Base-by-base conservation (phyloP, 345 rosid genomes). In the Eucalyptus cloeziana region DNA sequence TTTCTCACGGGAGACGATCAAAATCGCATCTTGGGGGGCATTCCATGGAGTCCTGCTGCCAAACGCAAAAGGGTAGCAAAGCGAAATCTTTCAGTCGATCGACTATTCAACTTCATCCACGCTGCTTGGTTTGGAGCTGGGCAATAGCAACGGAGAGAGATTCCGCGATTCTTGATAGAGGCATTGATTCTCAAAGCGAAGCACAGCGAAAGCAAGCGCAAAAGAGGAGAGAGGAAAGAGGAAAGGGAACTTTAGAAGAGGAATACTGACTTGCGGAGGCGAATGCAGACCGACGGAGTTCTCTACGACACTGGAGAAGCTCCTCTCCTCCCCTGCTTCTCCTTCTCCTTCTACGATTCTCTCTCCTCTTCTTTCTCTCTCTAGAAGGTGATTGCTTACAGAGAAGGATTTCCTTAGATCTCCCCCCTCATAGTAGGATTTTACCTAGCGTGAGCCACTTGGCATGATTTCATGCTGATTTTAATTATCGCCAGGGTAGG, bases 301-400 rank as follows among this genome's bases (percentile, higher is more conserved):
- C 27, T 37, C 47, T 37, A 10, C 83, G 27, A 37, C 45, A 10
- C 83, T 37, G 27, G 4, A 16, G 11, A 6, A 50, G 49, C 49
- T 11, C 16, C 7, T 12, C 69, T n/a, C 17, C 11, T 8, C 17
- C 10, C 0, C 30, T 24, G 1, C 27, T 12, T 60, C 67, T 25
- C 7, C 30, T 51, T 3, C 71, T 58, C 4, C 17, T 7, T 4
- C 3, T 31, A 5, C 12, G 51, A 13, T 2, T 56, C 4, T 64
- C 76, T 60, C 16, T 62, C 19, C 40, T 69, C 44, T 31, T 15
- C 40, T 67, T 10, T 67, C 43, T 69, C 80, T 64, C 37, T 64
- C 40, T 17, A 33, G 25, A 71, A 33, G 81, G 25, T 33, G 15
- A 69, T 8, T 69, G 80, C 43, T 69, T 33, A 17, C 13, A 22